Conservation (phyloP, 305 asterid genomes). For the Fraxinus albicans region DNA sequence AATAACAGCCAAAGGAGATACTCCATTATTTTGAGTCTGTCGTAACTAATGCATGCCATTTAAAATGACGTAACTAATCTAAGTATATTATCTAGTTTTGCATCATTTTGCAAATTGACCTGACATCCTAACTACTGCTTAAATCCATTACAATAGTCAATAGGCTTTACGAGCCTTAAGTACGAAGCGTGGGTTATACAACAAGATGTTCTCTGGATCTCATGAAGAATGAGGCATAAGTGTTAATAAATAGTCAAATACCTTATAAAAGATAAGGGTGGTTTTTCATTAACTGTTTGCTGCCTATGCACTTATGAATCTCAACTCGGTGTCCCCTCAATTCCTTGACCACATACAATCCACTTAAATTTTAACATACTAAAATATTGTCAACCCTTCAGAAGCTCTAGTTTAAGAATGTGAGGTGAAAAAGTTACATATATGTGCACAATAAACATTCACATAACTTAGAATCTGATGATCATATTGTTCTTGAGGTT, state of each 20-base stretch:
- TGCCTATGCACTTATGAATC: neutral
- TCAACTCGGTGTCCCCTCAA: neutral
- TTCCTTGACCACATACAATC: neutral
- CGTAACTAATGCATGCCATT: neutral
- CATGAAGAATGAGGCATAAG: neutral
- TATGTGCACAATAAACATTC: neutral
- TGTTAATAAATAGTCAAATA: neutral
- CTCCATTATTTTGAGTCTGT: neutral
- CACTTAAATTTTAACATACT: neutral
- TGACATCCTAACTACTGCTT: neutral
- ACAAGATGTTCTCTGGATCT: neutral
- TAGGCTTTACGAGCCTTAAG: neutral
- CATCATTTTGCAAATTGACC: neutral
- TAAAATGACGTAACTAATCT: neutral
- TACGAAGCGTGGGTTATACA: neutral
- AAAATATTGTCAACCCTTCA: neutral
- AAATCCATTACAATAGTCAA: neutral
- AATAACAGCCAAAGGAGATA: neutral
- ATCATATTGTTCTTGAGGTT: neutral
- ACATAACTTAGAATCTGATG: neutral
- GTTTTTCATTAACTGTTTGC: neutral
- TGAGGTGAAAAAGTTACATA: neutral
- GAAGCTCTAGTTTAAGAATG: neutral
- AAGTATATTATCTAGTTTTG: neutral
- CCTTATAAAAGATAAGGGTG: neutral